phyloP scores from a whole-genome alignment of 1,139 yeast genomes.

The Pichia cactophila region DNA sequence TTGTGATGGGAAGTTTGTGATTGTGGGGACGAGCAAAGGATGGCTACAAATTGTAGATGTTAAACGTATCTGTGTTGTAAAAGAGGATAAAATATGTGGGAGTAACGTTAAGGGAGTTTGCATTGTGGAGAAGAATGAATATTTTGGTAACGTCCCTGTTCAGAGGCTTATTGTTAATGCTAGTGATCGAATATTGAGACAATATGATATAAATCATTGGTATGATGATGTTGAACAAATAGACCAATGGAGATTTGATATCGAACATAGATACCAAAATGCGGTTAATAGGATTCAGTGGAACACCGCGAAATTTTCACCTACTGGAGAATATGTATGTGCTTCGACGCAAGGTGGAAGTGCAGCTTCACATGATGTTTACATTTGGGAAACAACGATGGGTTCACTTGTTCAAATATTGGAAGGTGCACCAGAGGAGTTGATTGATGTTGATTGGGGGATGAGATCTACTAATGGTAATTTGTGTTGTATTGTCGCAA shows the following conservation, averaged over 20 bases:
- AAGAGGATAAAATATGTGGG: slow-evolving; percentile 49
- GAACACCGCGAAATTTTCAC: slow-evolving; percentile 73
- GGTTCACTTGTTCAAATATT: slow-evolving; percentile 83
- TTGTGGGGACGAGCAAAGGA: slow-evolving; percentile 80
- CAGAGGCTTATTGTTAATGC: slow-evolving; percentile 58
- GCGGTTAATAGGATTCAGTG: slow-evolving; percentile 84
- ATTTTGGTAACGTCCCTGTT: slow-evolving; percentile 5
- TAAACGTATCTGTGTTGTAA: slow-evolving; percentile 31
- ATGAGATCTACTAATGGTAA: slow-evolving; percentile 35
- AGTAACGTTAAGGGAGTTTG: slow-evolving; percentile 68
- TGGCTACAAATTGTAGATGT: slow-evolving; percentile 49
- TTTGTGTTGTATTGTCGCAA: slow-evolving; percentile 68
- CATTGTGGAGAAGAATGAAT: slow-evolving; percentile 42
- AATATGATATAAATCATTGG: slow-evolving; percentile 35
- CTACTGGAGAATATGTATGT: slow-evolving; percentile 75
- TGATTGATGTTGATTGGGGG: slow-evolving; percentile 84
- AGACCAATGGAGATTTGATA: slow-evolving; percentile 49
- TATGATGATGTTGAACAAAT: slow-evolving; percentile 13
- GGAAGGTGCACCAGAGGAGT: slow-evolving; percentile 87
- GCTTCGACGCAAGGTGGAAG: slow-evolving; percentile 86
- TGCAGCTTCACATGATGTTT: slow-evolving; percentile 81
- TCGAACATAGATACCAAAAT: slow-evolving; percentile 83
- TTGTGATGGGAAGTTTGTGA: slow-evolving; percentile 44
- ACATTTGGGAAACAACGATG: slow-evolving; percentile 86
- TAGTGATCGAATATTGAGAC: slow-evolving; percentile 77